Base-by-base conservation (phyloP, 2,329 filamentous ascomycete genomes). In the Sporothrix pseudoabietina region DNA sequence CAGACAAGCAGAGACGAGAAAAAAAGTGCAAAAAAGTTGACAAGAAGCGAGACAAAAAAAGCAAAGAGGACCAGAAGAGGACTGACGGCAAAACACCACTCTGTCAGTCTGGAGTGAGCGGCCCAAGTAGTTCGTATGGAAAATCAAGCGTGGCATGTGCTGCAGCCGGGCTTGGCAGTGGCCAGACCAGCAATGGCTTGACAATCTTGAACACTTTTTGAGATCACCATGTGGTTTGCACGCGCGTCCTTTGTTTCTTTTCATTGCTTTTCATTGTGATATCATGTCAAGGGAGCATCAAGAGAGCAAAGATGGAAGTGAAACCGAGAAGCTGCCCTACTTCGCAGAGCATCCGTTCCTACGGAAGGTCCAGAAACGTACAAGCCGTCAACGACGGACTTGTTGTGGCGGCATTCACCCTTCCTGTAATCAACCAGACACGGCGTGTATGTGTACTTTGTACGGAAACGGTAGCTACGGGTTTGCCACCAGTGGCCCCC, bases 131-230 rank as follows among this genome's bases (percentile, higher is more conserved):
- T 26, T 26, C 26, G 26, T 26, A n/a, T 52, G 44, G 26, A 35
- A 22, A 63, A 63, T 41, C 35, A 35, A 63, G 59, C 10, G n/a
- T 52, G 44, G 63, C 63, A 52, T 52, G 44, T 68, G 59, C 32
- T 26, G 9, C 19, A 22, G 35, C 26, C 35, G 22, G 59, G 19
- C 26, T 52, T 68, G 65, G 44, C 65, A 52, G 44, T 52, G 26
- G 44, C 65, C 41, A 52, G 44, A 66, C 63, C n/a, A 14, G 41
- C n/a, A 19, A 12, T 49, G 39, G 10, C 12, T 4, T 4, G 41
- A 47, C n/a, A 9, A 35, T 26, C 26, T 26, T 26, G 26, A 26
- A 26, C 26, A 26, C 16, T 19, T 30, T 10, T 30, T 10, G 63
- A 47, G 41, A 41, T 16, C 16, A 9, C 39, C 61, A 65, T 14